Base-by-base conservation (phyloP, 1,284 basidiomycete genomes). In the Rhodotorula sp. region DNA sequence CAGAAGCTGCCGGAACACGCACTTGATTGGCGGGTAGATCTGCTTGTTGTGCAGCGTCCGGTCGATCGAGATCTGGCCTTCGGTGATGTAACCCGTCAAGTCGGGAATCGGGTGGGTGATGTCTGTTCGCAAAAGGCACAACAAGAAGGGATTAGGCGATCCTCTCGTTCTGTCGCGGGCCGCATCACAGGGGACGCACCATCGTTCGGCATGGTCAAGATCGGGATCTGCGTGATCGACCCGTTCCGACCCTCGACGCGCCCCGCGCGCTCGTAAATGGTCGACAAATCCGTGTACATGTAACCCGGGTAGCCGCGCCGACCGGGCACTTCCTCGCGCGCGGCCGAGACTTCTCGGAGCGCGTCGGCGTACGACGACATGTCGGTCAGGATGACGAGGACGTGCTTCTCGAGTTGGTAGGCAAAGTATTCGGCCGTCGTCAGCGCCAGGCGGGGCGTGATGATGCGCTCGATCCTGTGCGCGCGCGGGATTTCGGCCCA, bases 81-180 rank as follows among this genome's bases (percentile, higher is more conserved):
- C 85, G 58, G 95, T 98, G 81, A 99, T 99, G 84, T 99, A 99
- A 65, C 97, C 97, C 77, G 94, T 99, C 84, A 99, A 86, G 88
- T 99, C 97, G 78, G 95, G 97, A 83, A 99, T 99, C 69, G 97
- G 97, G 83, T 99, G 97, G 57, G 97, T 99, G 82, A 99, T 99
- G 86, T 99, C 94, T 95, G 80, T 10, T 16, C 34, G 54, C 19
- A 5, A 55, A 18, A 8, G 26, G 61, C 38, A 38, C 38, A 38
- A 38, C 38, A 38, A 55, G 67, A 69, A 49, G n/a, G 0, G 21
- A 7, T 43, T 26, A n/a, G 50, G 26, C 2, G 18, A 7, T 28
- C 43, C 10, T 4, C 31, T 31, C 15, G 38, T n/a, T 48, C 43
- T 21, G 31, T 14, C 45, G n/a, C 18, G 18, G 19, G 16, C n/a